A percentile compares a stretch with the other conserved stretches of the same genome.
phyloP scores from a whole-genome alignment of 2,329 filamentous ascomycete genomes.

The Dryadomyces sulphureus region DNA sequence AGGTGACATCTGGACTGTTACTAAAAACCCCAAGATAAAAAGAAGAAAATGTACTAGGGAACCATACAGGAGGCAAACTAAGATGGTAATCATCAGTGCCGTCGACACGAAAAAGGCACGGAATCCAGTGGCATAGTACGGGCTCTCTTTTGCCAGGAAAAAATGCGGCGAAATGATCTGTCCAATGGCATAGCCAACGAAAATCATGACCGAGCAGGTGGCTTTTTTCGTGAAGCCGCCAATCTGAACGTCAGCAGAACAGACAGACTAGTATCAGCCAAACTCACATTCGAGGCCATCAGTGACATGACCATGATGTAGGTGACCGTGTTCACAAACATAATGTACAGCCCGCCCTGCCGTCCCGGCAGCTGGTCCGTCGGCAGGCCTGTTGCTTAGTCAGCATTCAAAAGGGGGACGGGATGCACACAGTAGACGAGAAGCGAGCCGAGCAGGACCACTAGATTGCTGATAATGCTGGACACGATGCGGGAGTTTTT shows the following conservation, averaged over 20 bases:
- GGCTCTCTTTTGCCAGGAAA: slow-evolving; percentile 41
- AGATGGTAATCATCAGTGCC: slow-evolving; percentile 30
- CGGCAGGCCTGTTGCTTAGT: slow-evolving; percentile 16
- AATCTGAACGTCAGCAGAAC: slow-evolving; percentile 18
- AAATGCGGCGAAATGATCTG: slow-evolving; percentile 31
- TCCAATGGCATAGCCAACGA: slow-evolving; percentile 46
- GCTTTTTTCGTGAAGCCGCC: slow-evolving; percentile 59
- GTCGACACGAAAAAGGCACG: slow-evolving; percentile 53
- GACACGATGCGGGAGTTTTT: slow-evolving; percentile 29
- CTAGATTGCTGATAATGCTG: slow-evolving; percentile 20
- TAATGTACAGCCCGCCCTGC: slow-evolving; percentile 35
- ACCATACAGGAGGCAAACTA: slow-evolving; percentile 15
- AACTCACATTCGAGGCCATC: slow-evolving; percentile 35
- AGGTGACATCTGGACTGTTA: slow-evolving; percentile 30
- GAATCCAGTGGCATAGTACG: slow-evolving; percentile 47
- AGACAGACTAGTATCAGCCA: not conserved
- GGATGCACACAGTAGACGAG: slow-evolving; percentile 26
- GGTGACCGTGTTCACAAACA: slow-evolving; percentile 34
- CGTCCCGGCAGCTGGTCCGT: slow-evolving; percentile 30
- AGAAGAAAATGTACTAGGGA: too few relatives aligned
- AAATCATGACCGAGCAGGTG: slow-evolving; percentile 46
- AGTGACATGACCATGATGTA: slow-evolving; percentile 46
- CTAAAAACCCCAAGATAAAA: not conserved
- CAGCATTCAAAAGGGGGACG: not conserved
- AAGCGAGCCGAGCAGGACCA: slow-evolving; percentile 24